Evolutionary conservation across 1,284 basidiomycete species (phyloP).

Genomic region (Somion occarium): DNA sequence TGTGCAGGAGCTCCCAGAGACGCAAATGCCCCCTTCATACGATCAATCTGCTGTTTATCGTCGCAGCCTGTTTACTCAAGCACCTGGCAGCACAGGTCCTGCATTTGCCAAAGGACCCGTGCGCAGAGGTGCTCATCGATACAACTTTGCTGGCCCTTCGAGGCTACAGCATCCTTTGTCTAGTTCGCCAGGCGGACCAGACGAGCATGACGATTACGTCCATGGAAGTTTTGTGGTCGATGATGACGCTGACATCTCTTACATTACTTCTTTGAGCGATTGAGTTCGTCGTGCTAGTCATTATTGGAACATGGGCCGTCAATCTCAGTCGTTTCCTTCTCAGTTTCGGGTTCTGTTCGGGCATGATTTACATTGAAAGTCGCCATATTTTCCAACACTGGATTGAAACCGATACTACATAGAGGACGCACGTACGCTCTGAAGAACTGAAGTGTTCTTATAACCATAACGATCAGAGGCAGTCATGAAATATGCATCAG

Average conservation of each 20-base stretch:
- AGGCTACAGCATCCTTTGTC: conserved; percentile 17
- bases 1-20: conserved; percentile 58
- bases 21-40: conserved; percentile 74
- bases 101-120: conserved; percentile 47
- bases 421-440: too few species aligned
- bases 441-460: too few species aligned
- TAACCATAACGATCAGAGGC: too few species aligned
- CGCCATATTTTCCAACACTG: too few species aligned
- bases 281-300: background rate
- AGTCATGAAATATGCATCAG: too few species aligned
- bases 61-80: conserved; percentile 68
- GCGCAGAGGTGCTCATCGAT: conserved; percentile 31
- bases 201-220: conserved; percentile 56
- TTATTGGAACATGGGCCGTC: conserved; percentile 3
- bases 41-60: conserved; percentile 66
- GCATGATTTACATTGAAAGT: too few species aligned
- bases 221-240: conserved; percentile 74
- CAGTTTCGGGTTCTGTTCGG: too few species aligned
- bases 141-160: conserved; percentile 13
- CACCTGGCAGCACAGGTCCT: conserved; percentile 41
- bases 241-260: conserved; percentile 56
- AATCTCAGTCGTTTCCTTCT: background rate
- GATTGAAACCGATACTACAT: too few species aligned
- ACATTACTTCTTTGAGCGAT: conserved; percentile 1
- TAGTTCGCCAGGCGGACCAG: conserved; percentile 53